Evolutionary conservation across 1,284 basidiomycete species (phyloP).

Genomic region (Ceratobasidium sp.): DNA sequence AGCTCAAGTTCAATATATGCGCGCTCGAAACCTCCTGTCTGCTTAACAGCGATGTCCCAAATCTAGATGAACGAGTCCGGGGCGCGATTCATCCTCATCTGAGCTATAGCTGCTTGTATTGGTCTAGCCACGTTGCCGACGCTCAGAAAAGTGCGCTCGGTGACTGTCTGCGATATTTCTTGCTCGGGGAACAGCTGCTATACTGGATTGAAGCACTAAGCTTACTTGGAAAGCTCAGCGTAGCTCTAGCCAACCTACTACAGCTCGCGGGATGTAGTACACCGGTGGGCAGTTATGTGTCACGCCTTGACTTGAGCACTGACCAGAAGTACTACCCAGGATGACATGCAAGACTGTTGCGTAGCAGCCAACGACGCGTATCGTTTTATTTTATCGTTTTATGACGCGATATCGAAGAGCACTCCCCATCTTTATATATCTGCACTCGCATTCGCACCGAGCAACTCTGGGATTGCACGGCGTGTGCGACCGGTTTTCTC

Average conservation of each 20-base stretch:
- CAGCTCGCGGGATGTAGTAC: not conserved
- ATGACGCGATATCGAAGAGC: constrained; percentile 1
- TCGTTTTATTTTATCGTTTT: constrained; percentile 15
- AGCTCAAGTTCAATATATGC: constrained; percentile 35
- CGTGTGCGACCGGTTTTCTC: not conserved
- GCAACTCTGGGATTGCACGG: not conserved
- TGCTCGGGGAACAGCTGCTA: not conserved
- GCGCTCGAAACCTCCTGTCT: constrained; percentile 7
- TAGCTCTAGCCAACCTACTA: not conserved
- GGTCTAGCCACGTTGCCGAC: not conserved
- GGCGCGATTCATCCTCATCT: not conserved
- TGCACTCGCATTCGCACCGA: constrained; percentile 11
- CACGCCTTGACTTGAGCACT: too few species aligned
- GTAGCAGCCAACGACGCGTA: not conserved
- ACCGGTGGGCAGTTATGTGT: not conserved
- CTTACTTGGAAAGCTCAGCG: not conserved
- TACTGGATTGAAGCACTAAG: constrained; percentile 30
- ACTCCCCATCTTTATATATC: constrained; percentile 24
- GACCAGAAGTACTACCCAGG: not conserved
- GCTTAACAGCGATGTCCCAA: not conserved
- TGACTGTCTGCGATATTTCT: not conserved
- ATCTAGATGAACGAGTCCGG: not conserved
- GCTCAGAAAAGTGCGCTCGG: not conserved
- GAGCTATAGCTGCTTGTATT: constrained; percentile 17
- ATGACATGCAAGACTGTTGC: not conserved